phyloP scores from a whole-genome alignment of 352 stramenopile species.

The Pythium myriotylum region DNA sequence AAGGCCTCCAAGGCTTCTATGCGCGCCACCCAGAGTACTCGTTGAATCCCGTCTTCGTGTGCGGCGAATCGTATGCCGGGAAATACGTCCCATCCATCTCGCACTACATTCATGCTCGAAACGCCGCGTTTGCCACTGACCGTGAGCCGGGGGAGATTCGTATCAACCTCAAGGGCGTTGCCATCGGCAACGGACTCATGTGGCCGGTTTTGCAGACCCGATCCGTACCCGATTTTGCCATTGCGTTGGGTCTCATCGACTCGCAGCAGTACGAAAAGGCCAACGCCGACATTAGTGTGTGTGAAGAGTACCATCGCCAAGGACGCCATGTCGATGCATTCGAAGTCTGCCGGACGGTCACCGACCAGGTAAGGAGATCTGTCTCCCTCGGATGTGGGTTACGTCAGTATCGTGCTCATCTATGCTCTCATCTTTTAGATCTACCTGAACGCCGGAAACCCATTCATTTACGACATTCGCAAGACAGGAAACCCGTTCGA shows the following conservation, averaged over 20 bases:
- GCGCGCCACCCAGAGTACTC: constrained; percentile 85
- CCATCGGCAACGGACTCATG: constrained; percentile 90
- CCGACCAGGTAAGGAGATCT: constrained; percentile 40
- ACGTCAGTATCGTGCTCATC: not conserved
- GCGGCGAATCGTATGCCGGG: constrained; percentile 95
- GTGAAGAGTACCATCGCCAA: constrained; percentile 74
- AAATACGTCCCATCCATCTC: constrained; percentile 97
- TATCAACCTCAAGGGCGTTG: constrained; percentile 87
- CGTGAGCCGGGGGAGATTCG: constrained; percentile 32
- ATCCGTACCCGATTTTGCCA: constrained; percentile 79
- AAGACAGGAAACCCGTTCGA: constrained; percentile 59
- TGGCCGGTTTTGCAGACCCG: constrained; percentile 83
- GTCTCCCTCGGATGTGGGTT: not conserved
- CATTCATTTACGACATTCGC: constrained; percentile 87
- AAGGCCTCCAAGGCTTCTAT: constrained; percentile 91
- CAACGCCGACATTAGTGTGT: constrained; percentile 74
- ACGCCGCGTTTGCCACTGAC: constrained; percentile 39
- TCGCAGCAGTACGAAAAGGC: constrained; percentile 80
- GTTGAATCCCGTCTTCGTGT: constrained; percentile 59
- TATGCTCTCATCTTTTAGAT: constrained; percentile 42
- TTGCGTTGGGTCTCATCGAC: constrained; percentile 80
- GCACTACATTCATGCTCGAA: constrained; percentile 91
- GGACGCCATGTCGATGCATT: constrained; percentile 77
- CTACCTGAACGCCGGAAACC: constrained; percentile 72
- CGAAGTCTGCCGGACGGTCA: constrained; percentile 63